These are phyloP conservation scores for Fusarium tanahbumbuense DNA, from an alignment of 2,329 filamentous ascomycete genomes.

Conservation along the genomic window DNA sequence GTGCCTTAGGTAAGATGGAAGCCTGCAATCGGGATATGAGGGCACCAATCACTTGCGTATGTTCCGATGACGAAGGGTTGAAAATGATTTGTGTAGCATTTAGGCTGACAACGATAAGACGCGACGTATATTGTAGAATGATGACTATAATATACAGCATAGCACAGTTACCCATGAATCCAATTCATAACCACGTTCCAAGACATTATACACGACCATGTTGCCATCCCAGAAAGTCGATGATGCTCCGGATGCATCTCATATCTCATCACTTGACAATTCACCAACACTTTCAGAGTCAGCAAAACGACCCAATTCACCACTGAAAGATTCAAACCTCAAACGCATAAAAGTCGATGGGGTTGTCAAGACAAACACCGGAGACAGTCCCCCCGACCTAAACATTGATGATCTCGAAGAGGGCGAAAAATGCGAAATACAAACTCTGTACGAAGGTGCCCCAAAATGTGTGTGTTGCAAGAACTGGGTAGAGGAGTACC, in stretches of 20 bases:
- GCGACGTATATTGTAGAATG: not conserved
- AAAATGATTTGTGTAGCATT: not conserved
- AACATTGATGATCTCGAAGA: not conserved
- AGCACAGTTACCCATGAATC: not conserved
- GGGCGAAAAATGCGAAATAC: not conserved
- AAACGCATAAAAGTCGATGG: fast-evolving
- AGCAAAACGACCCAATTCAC: not conserved
- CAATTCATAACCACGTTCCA: not conserved
- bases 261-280: too few relatives aligned
- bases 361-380: not conserved
- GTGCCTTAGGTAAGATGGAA: not conserved
- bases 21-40: not conserved
- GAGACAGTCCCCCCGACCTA: not conserved
- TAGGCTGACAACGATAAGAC: not conserved
- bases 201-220: not conserved
- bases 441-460: not conserved
- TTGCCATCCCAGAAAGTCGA: not conserved
- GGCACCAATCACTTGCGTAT: not conserved
- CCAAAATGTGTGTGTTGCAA: not conserved
- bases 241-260: not conserved
- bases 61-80: not conserved
- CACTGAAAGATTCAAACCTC: not conserved
- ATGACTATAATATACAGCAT: not conserved
- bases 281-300: not conserved
- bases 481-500: not conserved